Evolutionary conservation across 495 filamentous ascomycete species (phyloP), one percentile per base, ranked within the genome.

Genomic region (Daldinia grandis): DNA sequence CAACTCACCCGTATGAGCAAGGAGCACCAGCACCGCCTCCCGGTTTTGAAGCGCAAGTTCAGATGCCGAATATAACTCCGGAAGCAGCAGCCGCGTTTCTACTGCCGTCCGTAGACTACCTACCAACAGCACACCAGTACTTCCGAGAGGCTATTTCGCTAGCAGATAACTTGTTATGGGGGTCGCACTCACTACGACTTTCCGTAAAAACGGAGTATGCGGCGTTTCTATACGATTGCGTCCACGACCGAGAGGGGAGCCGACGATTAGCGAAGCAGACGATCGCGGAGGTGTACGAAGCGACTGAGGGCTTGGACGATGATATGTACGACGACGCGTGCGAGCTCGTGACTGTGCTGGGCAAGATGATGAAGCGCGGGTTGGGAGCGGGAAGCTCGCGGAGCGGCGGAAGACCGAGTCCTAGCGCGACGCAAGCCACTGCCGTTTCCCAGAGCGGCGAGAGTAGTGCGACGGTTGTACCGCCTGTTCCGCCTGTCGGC

Each of bases 201-300:
- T 95, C 92, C 0, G 91, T 97, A 15, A 96, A 96, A 67, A 89
- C 97, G 10, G 95, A 99, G 79, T 95, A 94, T 76, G 87, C 90
- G n/a, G 95, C 95, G 1, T 99, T 97, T 75, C 83, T 97, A 4
- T 97, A 95, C 82, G 95, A 99, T 75, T 98, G 94, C 73, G 84
- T 94, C 7, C 92, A 95, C 73, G 94, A 98, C 67, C 80, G 85
- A 57, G 88, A 91, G 21, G 87, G 84, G 44, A 91, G 92, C 59
- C 85, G 93, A 12, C 85, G 87, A 27, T 71, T 97, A 1, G 96
- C 95, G 3, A 90, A 92, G 74, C 86, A 88, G 37, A 92, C 95
- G 33, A 93, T 98, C 56, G 87, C 90, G 25, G 93, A 97, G 72
- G 95, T 97, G 1, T 97, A 97, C 76, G 92, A 92, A 56, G 92